These are phyloP conservation scores for Entoloma clypeatum DNA, from an alignment of 1,284 basidiomycete species.

Conservation along the genomic window DNA sequence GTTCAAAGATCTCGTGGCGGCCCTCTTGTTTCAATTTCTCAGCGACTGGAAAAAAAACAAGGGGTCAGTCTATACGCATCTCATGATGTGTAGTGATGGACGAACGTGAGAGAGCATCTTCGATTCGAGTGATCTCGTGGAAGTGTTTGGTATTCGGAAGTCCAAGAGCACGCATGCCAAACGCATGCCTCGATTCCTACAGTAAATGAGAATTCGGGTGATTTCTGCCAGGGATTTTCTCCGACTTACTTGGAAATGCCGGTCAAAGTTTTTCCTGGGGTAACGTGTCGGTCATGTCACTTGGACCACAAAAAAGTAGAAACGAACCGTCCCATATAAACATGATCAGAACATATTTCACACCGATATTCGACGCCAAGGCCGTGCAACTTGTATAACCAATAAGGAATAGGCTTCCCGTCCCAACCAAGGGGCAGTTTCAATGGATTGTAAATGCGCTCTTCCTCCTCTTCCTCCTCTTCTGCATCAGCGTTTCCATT, in stretches of 20 bases:
- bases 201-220: constrained; percentile 14
- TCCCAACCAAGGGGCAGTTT: constrained; percentile 98
- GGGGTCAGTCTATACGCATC: constrained; percentile 1
- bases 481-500: constrained; percentile 48
- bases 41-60: constrained; percentile 57
- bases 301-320: constrained; percentile 1
- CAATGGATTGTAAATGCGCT: constrained; percentile 95
- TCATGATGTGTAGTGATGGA: constrained; percentile 5
- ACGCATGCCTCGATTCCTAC: constrained; percentile 93
- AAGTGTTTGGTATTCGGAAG: constrained; percentile 99
- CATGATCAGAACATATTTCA: constrained; percentile 95
- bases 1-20: constrained; percentile 83
- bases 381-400: constrained; percentile 98
- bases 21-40: constrained; percentile 96
- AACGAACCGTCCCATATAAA: constrained; percentile 86
- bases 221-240: neutral
- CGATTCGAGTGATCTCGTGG: constrained; percentile 96
- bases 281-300: constrained; percentile 14
- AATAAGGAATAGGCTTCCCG: constrained; percentile 97
- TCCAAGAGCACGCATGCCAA: constrained; percentile 97
- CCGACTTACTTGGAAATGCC: constrained; percentile 74
- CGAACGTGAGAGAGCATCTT: constrained; percentile 87
- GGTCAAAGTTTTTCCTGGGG: constrained; percentile 86
- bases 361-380: constrained; percentile 96
- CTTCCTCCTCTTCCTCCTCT: constrained; percentile 92